phyloP scores from a whole-genome alignment of 306 rosid species.

The Myrica gale region DNA sequence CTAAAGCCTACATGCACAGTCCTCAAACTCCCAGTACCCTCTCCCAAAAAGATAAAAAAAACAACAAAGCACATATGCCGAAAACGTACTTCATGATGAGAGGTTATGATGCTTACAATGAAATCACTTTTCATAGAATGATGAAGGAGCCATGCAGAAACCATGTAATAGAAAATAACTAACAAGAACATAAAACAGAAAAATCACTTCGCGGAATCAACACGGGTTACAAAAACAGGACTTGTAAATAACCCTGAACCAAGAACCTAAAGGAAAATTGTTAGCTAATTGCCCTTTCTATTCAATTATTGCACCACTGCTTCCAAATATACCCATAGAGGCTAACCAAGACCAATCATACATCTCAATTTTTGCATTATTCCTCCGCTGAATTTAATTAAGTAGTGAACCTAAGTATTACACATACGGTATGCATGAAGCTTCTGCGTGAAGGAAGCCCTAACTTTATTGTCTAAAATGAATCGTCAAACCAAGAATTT shows the following conservation, averaged over 20 bases:
- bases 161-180: background rate
- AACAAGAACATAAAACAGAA: background rate
- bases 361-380: too few relatives aligned
- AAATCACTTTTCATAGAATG: background rate
- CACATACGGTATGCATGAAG: background rate
- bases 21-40: background rate
- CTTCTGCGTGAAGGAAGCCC: background rate
- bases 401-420: background rate
- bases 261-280: background rate
- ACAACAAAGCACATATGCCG: background rate
- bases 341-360: background rate
- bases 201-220: background rate
- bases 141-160: background rate
- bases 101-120: background rate
- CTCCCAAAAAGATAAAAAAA: background rate
- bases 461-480: background rate
- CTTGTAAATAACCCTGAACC: background rate
- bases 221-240: background rate
- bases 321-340: background rate
- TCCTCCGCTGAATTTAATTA: too few relatives aligned
- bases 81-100: background rate
- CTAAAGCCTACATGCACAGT: background rate
- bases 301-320: background rate
- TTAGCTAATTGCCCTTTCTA: background rate
- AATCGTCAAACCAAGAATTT: background rate